These are phyloP conservation scores for Colletotrichum sojae DNA, from an alignment of 2,329 filamentous ascomycete species.

Conservation along the genomic window DNA sequence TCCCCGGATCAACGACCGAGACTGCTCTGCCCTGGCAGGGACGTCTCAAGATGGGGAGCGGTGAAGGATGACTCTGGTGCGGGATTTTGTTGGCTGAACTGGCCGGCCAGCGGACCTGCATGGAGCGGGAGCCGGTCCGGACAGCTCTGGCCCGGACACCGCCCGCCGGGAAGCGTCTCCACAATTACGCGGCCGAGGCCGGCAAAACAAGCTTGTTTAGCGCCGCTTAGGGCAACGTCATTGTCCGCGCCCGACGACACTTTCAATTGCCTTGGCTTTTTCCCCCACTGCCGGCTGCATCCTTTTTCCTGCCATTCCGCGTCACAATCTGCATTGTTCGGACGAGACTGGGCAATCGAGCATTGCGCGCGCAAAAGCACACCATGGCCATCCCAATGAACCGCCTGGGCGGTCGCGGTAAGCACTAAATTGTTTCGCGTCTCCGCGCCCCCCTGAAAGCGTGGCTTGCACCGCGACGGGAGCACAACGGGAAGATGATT, in stretches of 20 bases:
- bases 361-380: neutral
- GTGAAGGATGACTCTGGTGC: neutral
- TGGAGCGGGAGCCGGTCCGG: constrained; percentile 25
- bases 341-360: neutral
- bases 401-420: constrained; percentile 42
- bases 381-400: constrained; percentile 42
- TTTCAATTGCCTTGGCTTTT: neutral
- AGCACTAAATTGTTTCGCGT: constrained; percentile 24
- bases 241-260: constrained; percentile 18
- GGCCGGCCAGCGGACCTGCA: neutral
- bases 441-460: constrained; percentile 7
- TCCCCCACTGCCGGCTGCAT: constrained; percentile 13
- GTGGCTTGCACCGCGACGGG: constrained; percentile 24
- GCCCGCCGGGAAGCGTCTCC: constrained; percentile 15
- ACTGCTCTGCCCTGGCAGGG: neutral
- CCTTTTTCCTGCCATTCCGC: constrained; percentile 8
- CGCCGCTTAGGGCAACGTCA: constrained; percentile 31
- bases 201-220: constrained; percentile 40
- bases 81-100: neutral
- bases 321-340: constrained; percentile 3
- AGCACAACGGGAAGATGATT: neutral
- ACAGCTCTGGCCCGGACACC: constrained; percentile 3
- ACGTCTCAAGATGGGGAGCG: neutral
- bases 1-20: constrained; percentile 4
- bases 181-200: constrained; percentile 32